phyloP scores from a whole-genome alignment of 257 asterid genomes.

The Solanum chmielewskii region DNA sequence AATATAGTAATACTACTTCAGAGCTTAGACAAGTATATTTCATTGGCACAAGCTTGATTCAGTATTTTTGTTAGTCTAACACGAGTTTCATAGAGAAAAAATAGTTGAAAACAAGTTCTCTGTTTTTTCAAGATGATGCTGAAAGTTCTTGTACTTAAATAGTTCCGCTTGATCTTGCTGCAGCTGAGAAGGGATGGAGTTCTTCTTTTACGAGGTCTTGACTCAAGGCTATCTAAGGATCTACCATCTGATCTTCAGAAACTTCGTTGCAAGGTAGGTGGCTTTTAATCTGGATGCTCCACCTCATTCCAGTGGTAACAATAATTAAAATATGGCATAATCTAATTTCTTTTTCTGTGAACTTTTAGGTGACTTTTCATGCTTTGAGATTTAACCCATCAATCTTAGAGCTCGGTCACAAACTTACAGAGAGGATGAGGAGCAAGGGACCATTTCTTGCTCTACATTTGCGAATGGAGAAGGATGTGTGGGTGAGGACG shows the following conservation, averaged over 20 bases:
- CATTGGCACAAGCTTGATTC: neutral
- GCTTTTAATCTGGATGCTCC: neutral
- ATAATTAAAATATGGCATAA: neutral
- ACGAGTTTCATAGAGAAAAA: neutral
- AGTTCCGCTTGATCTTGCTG: constrained; percentile 7
- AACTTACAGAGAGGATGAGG: constrained; percentile 60
- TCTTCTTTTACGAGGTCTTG: constrained; percentile 67
- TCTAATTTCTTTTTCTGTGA: neutral
- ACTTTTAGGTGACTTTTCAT: constrained; percentile 68
- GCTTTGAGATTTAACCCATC: constrained; percentile 67
- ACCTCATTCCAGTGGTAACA: neutral
- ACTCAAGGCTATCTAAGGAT: constrained; percentile 90
- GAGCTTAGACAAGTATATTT: neutral
- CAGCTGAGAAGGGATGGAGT: constrained; percentile 90
- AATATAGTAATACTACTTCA: neutral
- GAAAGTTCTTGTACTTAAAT: neutral
- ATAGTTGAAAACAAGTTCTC: neutral
- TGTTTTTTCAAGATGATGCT: neutral
- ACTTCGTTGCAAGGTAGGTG: constrained; percentile 89
- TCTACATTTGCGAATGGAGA: constrained; percentile 86
- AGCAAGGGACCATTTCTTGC: constrained; percentile 82
- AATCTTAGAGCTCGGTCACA: constrained; percentile 53
- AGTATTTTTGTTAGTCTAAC: neutral
- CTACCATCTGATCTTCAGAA: constrained; percentile 92
- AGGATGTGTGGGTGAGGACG: constrained; percentile 92